These are phyloP conservation scores for Bimuria novae-zelandiae DNA, from an alignment of 2,329 filamentous ascomycete species.

Conservation along the genomic window DNA sequence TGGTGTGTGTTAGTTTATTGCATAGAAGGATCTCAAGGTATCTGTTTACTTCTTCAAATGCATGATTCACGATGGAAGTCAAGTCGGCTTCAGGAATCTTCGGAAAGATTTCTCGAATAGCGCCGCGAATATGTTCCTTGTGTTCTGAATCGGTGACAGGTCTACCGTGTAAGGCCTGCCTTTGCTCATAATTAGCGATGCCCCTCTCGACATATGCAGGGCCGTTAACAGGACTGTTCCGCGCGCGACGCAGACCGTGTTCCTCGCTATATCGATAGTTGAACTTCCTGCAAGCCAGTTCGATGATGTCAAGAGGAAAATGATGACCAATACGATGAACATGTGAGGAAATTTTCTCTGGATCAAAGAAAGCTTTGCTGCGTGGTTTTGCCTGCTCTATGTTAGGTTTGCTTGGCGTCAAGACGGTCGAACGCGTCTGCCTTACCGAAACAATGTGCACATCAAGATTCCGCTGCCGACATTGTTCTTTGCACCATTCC, in stretches of 20 bases:
- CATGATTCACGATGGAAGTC: slow-evolving; percentile 62
- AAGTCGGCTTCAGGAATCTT: slow-evolving; percentile 64
- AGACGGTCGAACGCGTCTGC: slow-evolving; percentile 4
- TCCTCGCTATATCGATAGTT: slow-evolving; percentile 33
- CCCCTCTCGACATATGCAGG: slow-evolving; percentile 39
- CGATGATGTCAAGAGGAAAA: slow-evolving; percentile 64
- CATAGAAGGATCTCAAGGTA: background rate
- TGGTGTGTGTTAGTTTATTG: slow-evolving; percentile 32
- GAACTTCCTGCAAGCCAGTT: slow-evolving; percentile 59
- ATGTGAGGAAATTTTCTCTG: slow-evolving; percentile 62
- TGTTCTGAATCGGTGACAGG: slow-evolving; percentile 48
- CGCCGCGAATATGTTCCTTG: slow-evolving; percentile 61
- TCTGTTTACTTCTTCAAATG: slow-evolving; percentile 60
- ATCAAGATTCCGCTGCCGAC: slow-evolving; percentile 57
- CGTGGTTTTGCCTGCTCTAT: slow-evolving; percentile 42
- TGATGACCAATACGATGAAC: slow-evolving; percentile 67
- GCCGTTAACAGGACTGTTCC: slow-evolving; percentile 17
- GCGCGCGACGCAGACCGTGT: slow-evolving; percentile 27
- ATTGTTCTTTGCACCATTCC: slow-evolving; percentile 61
- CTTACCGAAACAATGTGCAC: slow-evolving; percentile 65
- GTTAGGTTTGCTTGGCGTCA: background rate
- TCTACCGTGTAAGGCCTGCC: slow-evolving; percentile 29
- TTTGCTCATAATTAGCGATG: slow-evolving; percentile 40
- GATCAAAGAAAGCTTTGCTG: slow-evolving; percentile 56
- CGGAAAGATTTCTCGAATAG: slow-evolving; percentile 66